Evolutionary conservation across 1,139 yeast species (phyloP), one percentile per base, ranked within the genome.

Genomic region (Eremothecium coryli): DNA sequence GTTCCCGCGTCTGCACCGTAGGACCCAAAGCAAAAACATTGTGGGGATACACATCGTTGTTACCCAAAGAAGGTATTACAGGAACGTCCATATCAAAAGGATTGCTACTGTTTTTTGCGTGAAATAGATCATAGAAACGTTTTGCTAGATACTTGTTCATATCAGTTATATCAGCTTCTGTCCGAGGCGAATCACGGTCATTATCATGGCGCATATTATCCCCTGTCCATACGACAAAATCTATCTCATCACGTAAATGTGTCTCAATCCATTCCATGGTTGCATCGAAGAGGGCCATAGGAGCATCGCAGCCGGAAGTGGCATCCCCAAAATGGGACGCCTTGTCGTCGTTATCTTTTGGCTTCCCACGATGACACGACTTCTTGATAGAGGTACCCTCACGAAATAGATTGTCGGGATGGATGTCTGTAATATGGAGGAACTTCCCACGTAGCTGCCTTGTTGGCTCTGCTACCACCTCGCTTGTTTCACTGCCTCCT

Each of bases 171-270:
- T 75, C 72, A 40, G 55, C 51, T 49, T 81, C 90, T 2, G 82
- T 73, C 60, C 94, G 70, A 3, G 94, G 94, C 49, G 60, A 60
- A 25, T 58, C 54, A 51, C 93, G 65, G 58, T 84, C 95, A 49
- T 79, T 80, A 55, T 84, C 95, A 54, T 84, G 95, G 37, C 95
- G 68, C 29, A 82, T 74, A 48, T 82, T 84, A 58, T 84, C 95
- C 22, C 95, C 95, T 0, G 94, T 82, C 95, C 95, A 84, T 12
- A 84, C 70, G 20, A 84, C 77, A 54, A 84, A 84, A 56, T 84
- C 95, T 32, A 84, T 76, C 44, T 82, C 76, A 52, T 81, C 93
- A 41, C 68, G 71, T 37, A 82, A 55, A 45, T 82, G 75, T 6
- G 66, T 63, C 18, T 64, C 58, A 2, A 82, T 62, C 93, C 93